Conservation (phyloP, 768 basidiomycete genomes). For the Galerina marginata region DNA sequence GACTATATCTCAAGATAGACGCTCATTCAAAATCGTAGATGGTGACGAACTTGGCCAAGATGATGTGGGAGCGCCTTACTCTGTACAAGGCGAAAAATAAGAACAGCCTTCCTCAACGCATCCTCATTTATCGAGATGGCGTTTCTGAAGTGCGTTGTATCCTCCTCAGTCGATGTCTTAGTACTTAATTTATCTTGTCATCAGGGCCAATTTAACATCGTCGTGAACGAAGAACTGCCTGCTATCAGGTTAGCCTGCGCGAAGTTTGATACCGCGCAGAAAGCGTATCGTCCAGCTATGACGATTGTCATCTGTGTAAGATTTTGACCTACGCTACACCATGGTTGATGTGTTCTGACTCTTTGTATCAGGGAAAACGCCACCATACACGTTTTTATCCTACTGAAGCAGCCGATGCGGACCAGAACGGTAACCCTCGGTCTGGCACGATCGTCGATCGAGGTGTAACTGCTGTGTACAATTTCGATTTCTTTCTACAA, state of each 20-base stretch:
- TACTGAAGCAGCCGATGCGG: constrained; percentile 52
- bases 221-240: constrained; percentile 69
- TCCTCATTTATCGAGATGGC: constrained; percentile 82
- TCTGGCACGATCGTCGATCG: constrained; percentile 85
- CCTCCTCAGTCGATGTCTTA: neutral
- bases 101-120: constrained; percentile 60
- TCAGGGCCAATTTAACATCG: constrained; percentile 75
- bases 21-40: constrained; percentile 52
- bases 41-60: constrained; percentile 66
- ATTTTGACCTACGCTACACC: constrained; percentile 9
- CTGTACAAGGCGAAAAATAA: constrained; percentile 53
- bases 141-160: constrained; percentile 69
- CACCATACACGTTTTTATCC: constrained; percentile 72
- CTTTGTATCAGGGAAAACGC: constrained; percentile 46
- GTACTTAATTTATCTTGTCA: constrained; percentile 24
- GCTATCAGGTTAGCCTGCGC: constrained; percentile 63
- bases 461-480: constrained; percentile 71
- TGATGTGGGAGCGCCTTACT: constrained; percentile 71
- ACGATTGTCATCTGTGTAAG: constrained; percentile 82
- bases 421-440: constrained; percentile 72
- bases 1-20: neutral
- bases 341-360: constrained; percentile 14
- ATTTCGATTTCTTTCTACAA: constrained; percentile 75
- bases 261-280: constrained; percentile 46
- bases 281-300: constrained; percentile 56